Percentiles rank a stretch among this genome's conserved stretches.
Conservation (phyloP, 352 stramenopile genomes). For the Phytophthora melonis region DNA sequence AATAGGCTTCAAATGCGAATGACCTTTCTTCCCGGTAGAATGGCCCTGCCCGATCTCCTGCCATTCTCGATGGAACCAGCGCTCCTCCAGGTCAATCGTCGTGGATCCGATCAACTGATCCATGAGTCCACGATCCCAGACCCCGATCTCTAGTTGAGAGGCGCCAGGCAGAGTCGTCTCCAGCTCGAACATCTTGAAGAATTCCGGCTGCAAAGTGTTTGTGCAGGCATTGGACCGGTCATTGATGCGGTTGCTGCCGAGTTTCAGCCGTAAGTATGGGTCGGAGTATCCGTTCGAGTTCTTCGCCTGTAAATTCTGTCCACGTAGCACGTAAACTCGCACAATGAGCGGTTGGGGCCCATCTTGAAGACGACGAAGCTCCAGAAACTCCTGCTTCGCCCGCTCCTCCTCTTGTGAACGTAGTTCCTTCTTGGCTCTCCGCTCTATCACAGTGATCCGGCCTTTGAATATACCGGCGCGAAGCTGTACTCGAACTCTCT, state of each 20-base stretch:
- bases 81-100: conserved; percentile 93
- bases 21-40: background rate
- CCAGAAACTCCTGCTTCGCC: conserved; percentile 32
- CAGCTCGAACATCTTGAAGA: conserved; percentile 76
- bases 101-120: conserved; percentile 93
- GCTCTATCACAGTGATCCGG: conserved; percentile 67
- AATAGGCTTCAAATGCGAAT: conserved; percentile 76
- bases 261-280: conserved; percentile 77
- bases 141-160: conserved; percentile 79
- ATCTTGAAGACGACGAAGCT: conserved; percentile 35
- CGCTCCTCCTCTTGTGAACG: conserved; percentile 29
- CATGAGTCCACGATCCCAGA: conserved; percentile 83
- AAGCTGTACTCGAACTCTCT: conserved; percentile 64
- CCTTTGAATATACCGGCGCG: conserved; percentile 86
- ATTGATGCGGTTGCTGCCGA: conserved; percentile 77
- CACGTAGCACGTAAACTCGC: conserved; percentile 80
- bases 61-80: conserved; percentile 93
- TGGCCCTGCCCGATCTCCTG: conserved; percentile 60
- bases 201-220: conserved; percentile 85
- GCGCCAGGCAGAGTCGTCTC: conserved; percentile 75
- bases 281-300: conserved; percentile 84
- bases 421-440: conserved; percentile 16
- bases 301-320: conserved; percentile 79
- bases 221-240: conserved; percentile 71
- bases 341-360: conserved; percentile 69